Conservation (phyloP, 352 stramenopile species). For the Phytopythium litorale region DNA sequence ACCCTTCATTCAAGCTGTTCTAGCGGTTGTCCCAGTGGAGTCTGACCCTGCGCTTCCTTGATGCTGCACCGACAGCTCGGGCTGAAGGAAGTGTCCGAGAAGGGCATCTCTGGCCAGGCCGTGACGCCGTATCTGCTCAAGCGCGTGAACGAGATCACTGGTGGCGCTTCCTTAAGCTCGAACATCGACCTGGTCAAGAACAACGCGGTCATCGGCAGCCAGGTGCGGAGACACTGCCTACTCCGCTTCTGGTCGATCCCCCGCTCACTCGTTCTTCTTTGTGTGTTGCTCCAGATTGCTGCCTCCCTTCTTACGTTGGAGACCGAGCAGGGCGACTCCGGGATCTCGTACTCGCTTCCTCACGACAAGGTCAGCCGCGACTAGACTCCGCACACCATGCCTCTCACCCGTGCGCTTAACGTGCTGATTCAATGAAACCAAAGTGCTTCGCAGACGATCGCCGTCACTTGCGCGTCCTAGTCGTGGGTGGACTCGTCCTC, state of each 20-base stretch:
- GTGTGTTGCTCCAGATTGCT: conserved; percentile 35
- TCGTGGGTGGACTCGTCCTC: conserved; percentile 85
- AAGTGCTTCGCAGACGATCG: conserved; percentile 2
- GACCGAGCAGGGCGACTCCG: conserved; percentile 14
- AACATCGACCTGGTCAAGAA: conserved; percentile 98
- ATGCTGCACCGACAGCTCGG: conserved; percentile 28
- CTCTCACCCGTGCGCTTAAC: conserved; percentile 9
- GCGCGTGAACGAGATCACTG: conserved; percentile 93
- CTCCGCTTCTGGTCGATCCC: no score
- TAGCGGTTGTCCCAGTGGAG: not conserved
- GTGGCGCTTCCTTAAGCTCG: conserved; percentile 87
- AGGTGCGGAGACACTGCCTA: conserved; percentile 49
- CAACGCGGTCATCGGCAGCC: conserved; percentile 94
- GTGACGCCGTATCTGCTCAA: conserved; percentile 92
- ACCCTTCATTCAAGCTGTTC: not conserved
- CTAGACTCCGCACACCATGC: conserved; percentile 6
- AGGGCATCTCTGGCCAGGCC: conserved; percentile 91
- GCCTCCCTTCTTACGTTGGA: conserved; percentile 62
- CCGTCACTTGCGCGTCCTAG: conserved; percentile 45
- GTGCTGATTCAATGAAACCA: conserved; percentile 3
- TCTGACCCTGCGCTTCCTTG: not conserved
- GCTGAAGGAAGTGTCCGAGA: conserved; percentile 79
- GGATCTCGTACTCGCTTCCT: conserved; percentile 37
- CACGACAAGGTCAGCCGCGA: conserved; percentile 34
- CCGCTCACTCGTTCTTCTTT: not conserved